Base-by-base conservation (phyloP, 306 rosid genomes). In the Urtica urens region DNA sequence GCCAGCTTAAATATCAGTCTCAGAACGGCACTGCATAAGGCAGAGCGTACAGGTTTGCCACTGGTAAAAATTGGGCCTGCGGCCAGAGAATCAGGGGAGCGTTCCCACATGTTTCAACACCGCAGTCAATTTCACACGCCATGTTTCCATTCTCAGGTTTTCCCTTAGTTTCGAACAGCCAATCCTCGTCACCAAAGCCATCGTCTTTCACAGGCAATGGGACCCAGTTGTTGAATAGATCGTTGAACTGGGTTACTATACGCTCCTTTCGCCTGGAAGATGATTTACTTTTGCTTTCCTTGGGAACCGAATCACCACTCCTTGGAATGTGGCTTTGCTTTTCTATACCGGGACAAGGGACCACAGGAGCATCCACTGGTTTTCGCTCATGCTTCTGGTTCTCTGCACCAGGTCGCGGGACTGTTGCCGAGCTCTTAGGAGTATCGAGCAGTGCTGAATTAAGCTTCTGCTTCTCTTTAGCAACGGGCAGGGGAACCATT, bases 161-260 rank as follows among this genome's bases (percentile, higher is more conserved):
- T 31, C 24, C 23, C 15, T 30, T 46, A 0, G 62, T 5, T 42
- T 50, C 39, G 23, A 38, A 24, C 28, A 58, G 39, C 62, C 57
- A 66, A 28, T 18, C 54, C 51, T 45, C 42, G 10, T 53, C 72
- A 31, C 46, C 51, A 3, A 7, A 7, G 12, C 43, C 44, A 9
- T 59, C 51, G 7, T 17, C 13, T 18, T 25, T 39, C 13, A 60
- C n/a, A 2, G 43, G 29, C 27, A 51, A 62, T 22, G 46, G 47
- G 46, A 46, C 57, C 67, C 62, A 66, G 27, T 59, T 66, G 54
- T 59, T 39, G 7, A 66, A 15, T 23, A 66, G 47, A 10, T 46
- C 39, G 22, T 6, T 8, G 50, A 34, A 52, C 8, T 59, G 44
- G 4, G 62, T 58, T n/a, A 25, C 23, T 22, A 7, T 22, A 3